These are phyloP conservation scores for Polygonum aviculare DNA, from an alignment of 148 eudicot genomes.

Conservation along the genomic window DNA sequence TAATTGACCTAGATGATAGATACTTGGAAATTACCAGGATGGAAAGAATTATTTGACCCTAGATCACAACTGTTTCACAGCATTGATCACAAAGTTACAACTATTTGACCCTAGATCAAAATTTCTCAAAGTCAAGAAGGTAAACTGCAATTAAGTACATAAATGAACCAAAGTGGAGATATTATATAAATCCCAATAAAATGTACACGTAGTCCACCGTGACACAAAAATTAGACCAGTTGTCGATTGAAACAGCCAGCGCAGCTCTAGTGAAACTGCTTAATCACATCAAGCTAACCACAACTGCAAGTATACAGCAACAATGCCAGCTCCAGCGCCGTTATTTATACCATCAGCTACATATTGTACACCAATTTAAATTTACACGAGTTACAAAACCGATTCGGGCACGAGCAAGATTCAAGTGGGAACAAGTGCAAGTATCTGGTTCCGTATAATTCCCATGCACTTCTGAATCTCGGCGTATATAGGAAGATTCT, in stretches of 20 bases:
- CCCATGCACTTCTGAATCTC: constrained; percentile 95
- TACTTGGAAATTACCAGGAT: too few species aligned
- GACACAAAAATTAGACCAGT: not conserved
- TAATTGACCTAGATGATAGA: too few species aligned
- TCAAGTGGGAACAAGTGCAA: constrained; percentile 86
- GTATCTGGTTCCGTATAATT: constrained; percentile 75
- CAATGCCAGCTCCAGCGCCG: constrained; percentile 6
- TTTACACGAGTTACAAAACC: constrained; percentile 30
- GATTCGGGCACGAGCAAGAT: not conserved
- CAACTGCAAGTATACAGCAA: constrained; percentile 1
- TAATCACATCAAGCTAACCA: constrained; percentile 4
- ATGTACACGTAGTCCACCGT: constrained; percentile 5
- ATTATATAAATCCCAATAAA: not conserved
- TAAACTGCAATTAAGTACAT: not conserved
- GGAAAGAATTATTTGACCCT: too few species aligned
- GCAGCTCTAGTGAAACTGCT: constrained; percentile 9
- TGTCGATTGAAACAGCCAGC: not conserved
- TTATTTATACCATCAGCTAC: not conserved
- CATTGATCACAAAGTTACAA: not conserved
- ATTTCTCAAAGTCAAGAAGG: not conserved
- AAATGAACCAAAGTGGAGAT: not conserved
- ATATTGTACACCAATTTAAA: constrained; percentile 11
- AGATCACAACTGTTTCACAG: too few species aligned
- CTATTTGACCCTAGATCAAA: not conserved
- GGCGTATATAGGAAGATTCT: constrained; percentile 61